phyloP scores from a whole-genome alignment of 2,329 filamentous ascomycete genomes.

The Raffaelea ambrosiae region DNA sequence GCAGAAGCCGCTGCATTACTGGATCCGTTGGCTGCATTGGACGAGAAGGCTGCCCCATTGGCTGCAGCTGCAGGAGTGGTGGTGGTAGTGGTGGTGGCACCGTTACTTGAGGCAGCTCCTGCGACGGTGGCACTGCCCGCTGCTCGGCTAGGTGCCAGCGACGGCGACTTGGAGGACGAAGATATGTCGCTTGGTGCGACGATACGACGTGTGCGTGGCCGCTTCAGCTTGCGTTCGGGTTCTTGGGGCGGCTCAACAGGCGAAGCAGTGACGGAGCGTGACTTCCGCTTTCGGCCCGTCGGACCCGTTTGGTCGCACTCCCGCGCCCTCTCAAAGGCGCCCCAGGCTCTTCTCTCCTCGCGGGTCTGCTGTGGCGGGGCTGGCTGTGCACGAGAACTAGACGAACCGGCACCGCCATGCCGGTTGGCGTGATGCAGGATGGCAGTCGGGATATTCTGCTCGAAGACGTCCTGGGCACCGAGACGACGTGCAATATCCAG shows the following conservation, averaged over 20 bases:
- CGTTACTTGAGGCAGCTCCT: neutral
- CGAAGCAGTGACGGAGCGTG: slow-evolving; percentile 60
- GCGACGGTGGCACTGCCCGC: neutral
- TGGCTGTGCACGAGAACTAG: neutral
- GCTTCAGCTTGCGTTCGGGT: slow-evolving; percentile 77
- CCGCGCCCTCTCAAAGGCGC: slow-evolving; percentile 77
- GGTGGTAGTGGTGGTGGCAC: neutral
- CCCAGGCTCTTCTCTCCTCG: slow-evolving; percentile 82
- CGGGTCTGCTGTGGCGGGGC: slow-evolving; percentile 32
- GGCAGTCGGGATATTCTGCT: slow-evolving; percentile 45
- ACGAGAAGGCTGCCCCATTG: neutral
- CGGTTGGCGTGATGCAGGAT: slow-evolving; percentile 52
- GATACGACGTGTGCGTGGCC: slow-evolving; percentile 69
- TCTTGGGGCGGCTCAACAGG: slow-evolving; percentile 60
- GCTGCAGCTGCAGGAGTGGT: neutral
- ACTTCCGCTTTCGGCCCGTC: slow-evolving; percentile 64
- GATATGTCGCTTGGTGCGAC: slow-evolving; percentile 40
- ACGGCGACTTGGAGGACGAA: slow-evolving; percentile 19
- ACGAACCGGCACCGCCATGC: slow-evolving; percentile 26
- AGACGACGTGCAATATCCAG: slow-evolving; percentile 74
- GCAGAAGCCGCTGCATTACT: neutral
- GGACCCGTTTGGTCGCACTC: slow-evolving; percentile 47
- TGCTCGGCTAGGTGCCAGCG: slow-evolving; percentile 2
- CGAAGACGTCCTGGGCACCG: slow-evolving; percentile 66
- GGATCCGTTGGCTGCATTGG: neutral